phyloP scores from a whole-genome alignment of 2,329 filamentous ascomycete genomes.

The Xylariaceae sp. region DNA sequence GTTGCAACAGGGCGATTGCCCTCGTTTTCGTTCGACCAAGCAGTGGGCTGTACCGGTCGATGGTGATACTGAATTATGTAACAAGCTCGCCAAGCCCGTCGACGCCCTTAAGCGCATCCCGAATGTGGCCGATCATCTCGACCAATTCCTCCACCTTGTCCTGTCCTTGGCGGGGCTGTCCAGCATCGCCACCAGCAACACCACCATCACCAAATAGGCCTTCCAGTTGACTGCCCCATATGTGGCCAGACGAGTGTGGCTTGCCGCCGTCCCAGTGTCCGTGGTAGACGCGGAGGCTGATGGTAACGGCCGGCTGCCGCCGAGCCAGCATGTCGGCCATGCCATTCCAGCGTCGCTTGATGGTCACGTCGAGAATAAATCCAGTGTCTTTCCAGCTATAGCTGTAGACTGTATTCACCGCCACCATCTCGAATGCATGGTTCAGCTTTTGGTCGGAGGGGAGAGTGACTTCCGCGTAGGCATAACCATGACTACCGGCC shows the following conservation, averaged over 20 bases:
- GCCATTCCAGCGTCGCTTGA: constrained; percentile 26
- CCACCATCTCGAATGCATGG: constrained; percentile 20
- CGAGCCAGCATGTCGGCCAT: constrained; percentile 11
- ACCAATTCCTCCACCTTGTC: constrained; percentile 17
- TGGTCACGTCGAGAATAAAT: constrained; percentile 28
- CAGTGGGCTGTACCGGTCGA: not conserved
- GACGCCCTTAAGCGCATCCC: constrained; percentile 10
- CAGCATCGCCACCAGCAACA: constrained; percentile 8
- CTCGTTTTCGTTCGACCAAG: no score
- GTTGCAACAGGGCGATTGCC: no score
- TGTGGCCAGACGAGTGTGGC: constrained; percentile 12
- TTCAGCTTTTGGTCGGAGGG: constrained; percentile 4
- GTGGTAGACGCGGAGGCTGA: constrained; percentile 21
- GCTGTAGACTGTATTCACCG: constrained; percentile 26
- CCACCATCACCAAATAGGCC: constrained; percentile 11
- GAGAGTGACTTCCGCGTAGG: constrained; percentile 23
- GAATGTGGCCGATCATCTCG: constrained; percentile 12
- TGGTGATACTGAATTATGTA: not conserved
- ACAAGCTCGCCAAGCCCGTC: not conserved
- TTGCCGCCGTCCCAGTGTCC: constrained; percentile 24
- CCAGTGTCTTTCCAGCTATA: constrained; percentile 23
- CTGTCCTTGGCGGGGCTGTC: constrained; percentile 23
- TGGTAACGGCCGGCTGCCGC: constrained; percentile 11
- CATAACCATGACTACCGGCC: constrained; percentile 6
- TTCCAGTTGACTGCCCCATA: constrained; percentile 21